A percentile compares a stretch with the other conserved stretches of the same genome.
These are phyloP conservation scores for Glarea lozoyensis DNA, from an alignment of 495 filamentous ascomycete genomes.

Conservation along the genomic window DNA sequence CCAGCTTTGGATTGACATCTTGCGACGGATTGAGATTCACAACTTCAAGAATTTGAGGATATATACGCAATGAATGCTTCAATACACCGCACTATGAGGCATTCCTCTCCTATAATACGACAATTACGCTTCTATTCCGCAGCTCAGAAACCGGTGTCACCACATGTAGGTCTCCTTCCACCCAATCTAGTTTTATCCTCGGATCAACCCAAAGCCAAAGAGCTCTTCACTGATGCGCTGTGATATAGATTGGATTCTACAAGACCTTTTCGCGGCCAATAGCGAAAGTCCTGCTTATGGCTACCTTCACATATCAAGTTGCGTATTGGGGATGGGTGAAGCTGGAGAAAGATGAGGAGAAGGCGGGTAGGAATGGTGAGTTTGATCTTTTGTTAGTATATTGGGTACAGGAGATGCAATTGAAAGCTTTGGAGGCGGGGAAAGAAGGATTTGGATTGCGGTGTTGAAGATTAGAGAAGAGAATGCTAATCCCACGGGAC, in stretches of 20 bases:
- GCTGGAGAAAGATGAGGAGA: conserved; percentile 66
- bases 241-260: conserved; percentile 70
- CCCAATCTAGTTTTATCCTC: too few relatives aligned
- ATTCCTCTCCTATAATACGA: too few relatives aligned
- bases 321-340: conserved; percentile 79
- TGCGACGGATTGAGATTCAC: too few relatives aligned
- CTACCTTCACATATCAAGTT: conserved; percentile 81
- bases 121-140: too few relatives aligned
- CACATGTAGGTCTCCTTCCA: too few relatives aligned
- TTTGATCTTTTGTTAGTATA: conserved; percentile 4
- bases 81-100: too few relatives aligned
- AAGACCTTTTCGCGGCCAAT: conserved; percentile 71
- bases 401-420: neutral
- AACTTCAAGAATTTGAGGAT: neutral
- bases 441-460: too few relatives aligned
- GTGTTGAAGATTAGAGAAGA: neutral
- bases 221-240: too few relatives aligned
- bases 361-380: conserved; percentile 32
- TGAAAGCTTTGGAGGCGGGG: neutral
- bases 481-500: neutral
- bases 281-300: conserved; percentile 75
- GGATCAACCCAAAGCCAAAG: too few relatives aligned
- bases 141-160: too few relatives aligned
- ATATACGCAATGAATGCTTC: too few relatives aligned
- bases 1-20: too few relatives aligned